Evolutionary conservation across 306 rosid genomes (phyloP).

Genomic region (Cicer arietinum): DNA sequence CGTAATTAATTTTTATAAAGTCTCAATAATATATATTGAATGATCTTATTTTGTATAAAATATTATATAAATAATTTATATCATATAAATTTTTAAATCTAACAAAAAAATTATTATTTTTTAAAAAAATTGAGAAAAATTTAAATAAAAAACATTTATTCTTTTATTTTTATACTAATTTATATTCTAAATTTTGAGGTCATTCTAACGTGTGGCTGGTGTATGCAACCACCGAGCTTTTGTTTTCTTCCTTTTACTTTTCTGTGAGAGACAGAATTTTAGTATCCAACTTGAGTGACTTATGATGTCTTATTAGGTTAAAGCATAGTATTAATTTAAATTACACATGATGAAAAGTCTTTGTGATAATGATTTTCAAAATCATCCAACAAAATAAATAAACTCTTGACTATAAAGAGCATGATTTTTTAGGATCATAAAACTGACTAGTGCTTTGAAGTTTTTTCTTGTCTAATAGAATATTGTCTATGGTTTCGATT

Average conservation of each 20-base stretch:
- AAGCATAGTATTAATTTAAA: constrained; percentile 15
- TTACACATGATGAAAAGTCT: constrained; percentile 13
- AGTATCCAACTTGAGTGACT: constrained; percentile 27
- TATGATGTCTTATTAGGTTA: constrained; percentile 41
- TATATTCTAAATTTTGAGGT: constrained; percentile 27
- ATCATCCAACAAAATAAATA: constrained; percentile 36
- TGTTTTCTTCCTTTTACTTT: constrained; percentile 3
- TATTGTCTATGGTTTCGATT: too few relatives aligned
- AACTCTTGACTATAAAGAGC: constrained; percentile 18
- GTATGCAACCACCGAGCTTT: constrained; percentile 43
- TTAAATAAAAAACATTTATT: too few relatives aligned
- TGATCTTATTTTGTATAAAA: too few relatives aligned
- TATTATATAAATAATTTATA: too few relatives aligned
- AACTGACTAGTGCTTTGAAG: constrained; percentile 15
- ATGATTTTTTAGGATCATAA: constrained; percentile 15
- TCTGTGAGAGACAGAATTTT: constrained; percentile 38
- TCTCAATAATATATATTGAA: too few relatives aligned
- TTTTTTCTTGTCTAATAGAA: constrained; percentile 21
- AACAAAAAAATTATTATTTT: too few relatives aligned
- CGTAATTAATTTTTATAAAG: too few relatives aligned
- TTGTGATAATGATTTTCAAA: constrained; percentile 30
- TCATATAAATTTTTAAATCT: too few relatives aligned
- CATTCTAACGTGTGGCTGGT: constrained; percentile 48
- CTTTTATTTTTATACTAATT: neutral
- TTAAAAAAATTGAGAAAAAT: too few relatives aligned